Evolutionary conservation across 495 filamentous ascomycete genomes (phyloP), one percentile per base, ranked within the genome.

Genomic region (Bacidia rubella): DNA sequence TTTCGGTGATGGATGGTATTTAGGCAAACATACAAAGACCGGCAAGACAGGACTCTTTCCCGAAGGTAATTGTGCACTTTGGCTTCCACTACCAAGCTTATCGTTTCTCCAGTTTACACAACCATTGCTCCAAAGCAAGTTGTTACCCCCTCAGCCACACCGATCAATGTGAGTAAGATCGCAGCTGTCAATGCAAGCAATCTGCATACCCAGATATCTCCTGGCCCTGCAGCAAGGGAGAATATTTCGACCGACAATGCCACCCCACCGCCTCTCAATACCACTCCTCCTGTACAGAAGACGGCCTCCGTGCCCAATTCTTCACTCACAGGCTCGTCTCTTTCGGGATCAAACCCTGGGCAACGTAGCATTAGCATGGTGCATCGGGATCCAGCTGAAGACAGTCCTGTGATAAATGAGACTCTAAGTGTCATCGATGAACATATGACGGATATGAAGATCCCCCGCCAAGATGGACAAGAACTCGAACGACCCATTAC

Each of bases 361-460:
- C 73, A 74, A 49, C 68, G 70, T 50, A 66, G 72, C 7, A 68
- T 73, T 49, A 68, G 68, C 17, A 62, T 76, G 54, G 60, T 65
- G 54, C 63, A 74, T 54, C 44, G 64, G 57, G 49, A 67, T 52
- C 68, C 65, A 54, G 67, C 69, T 29, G 70, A 79, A 57, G 76
- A 80, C 23, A 90, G 86, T 61, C 86, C 89, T 2, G 90, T 97
- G 23, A 86, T 99, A 73, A 88, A 94, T 62, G 90, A 99, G 62
- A 97, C 93, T 0, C 67, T 99, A 53, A 95, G 87, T 60, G 93
- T 97, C 27, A 99, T 99, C 60, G 79, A 99, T 61, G 93, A 99
- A 66, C 93, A 96, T 63, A 97, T 99, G 45, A 95, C 88, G 22
- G 87, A 95, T 63, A 82, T 99, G 68, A 82, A 81, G 63, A 87